A percentile compares a stretch with the other conserved stretches of the same genome.
Evolutionary conservation across 75 land plant genomes (phyloP).

Genomic region (Ceratopteris richardii): DNA sequence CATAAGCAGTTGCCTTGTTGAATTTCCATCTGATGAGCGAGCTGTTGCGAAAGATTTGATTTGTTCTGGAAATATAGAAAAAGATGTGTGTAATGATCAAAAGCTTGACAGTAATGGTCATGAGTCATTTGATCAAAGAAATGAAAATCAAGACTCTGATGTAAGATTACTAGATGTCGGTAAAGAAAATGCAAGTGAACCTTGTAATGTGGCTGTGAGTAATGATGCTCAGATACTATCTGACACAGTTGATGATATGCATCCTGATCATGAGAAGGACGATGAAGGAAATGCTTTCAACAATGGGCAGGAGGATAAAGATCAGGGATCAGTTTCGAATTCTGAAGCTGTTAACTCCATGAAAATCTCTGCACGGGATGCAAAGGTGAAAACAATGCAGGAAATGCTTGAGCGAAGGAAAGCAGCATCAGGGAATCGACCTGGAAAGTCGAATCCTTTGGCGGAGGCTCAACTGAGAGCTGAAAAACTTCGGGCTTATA

Average conservation of each 20-base stretch:
- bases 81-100: no score
- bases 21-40: no score
- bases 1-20: no score
- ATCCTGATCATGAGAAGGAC: not conserved
- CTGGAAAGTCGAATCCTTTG: slow-evolving; percentile 42
- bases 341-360: slow-evolving; percentile 26
- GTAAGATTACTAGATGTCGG: slow-evolving; percentile 51
- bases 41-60: no score
- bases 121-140: no score
- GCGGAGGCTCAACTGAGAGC: slow-evolving; percentile 89
- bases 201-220: slow-evolving; percentile 52
- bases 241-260: slow-evolving; percentile 3
- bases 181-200: slow-evolving; percentile 24
- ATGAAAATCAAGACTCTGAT: slow-evolving; percentile 39
- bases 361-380: slow-evolving; percentile 49
- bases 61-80: no score
- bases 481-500: slow-evolving; percentile 71
- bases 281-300: not conserved
- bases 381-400: slow-evolving; percentile 38
- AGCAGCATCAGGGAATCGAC: slow-evolving; percentile 31
- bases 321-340: slow-evolving; percentile 11
- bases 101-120: no score
- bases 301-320: slow-evolving; percentile 11
- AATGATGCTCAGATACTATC: slow-evolving; percentile 47
- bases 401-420: slow-evolving; percentile 47